Evolutionary conservation across 2,329 filamentous ascomycete species (phyloP).

Genomic region (Cercospora sp.): DNA sequence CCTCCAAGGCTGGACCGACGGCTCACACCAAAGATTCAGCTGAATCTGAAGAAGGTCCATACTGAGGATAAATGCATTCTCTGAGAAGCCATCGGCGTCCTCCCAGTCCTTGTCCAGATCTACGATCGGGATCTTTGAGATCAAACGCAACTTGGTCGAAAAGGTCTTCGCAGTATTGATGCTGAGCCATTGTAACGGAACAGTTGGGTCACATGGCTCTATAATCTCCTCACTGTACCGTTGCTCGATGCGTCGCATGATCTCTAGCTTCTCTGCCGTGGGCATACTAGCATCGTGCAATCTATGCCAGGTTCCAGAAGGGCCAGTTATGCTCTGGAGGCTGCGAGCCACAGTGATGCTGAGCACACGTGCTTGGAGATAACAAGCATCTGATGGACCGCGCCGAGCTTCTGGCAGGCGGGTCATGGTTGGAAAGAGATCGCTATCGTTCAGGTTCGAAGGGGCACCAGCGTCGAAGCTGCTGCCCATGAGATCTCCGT

Average conservation of each 20-base stretch:
- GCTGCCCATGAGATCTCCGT: constrained; percentile 31
- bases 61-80: constrained; percentile 30
- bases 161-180: constrained; percentile 31
- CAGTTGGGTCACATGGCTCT: constrained; percentile 30
- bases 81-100: constrained; percentile 26
- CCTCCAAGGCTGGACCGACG: constrained; percentile 31
- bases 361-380: constrained; percentile 29
- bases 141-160: constrained; percentile 30
- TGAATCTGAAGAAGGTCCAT: constrained; percentile 31
- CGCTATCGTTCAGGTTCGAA: constrained; percentile 55
- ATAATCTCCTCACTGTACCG: constrained; percentile 29
- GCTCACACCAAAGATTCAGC: constrained; percentile 31
- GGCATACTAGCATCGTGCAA: constrained; percentile 28
- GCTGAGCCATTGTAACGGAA: constrained; percentile 30
- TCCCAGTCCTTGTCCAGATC: constrained; percentile 27
- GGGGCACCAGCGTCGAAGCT: constrained; percentile 40
- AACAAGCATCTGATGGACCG: constrained; percentile 37
- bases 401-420: constrained; percentile 28
- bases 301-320: constrained; percentile 29
- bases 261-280: constrained; percentile 28
- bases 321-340: constrained; percentile 26
- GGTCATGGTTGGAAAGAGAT: constrained; percentile 50
- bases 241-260: constrained; percentile 29
- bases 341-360: constrained; percentile 25
- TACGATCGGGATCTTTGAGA: constrained; percentile 29